Conservation (phyloP, 768 basidiomycete genomes). For the Xerocomus spinulosus region DNA sequence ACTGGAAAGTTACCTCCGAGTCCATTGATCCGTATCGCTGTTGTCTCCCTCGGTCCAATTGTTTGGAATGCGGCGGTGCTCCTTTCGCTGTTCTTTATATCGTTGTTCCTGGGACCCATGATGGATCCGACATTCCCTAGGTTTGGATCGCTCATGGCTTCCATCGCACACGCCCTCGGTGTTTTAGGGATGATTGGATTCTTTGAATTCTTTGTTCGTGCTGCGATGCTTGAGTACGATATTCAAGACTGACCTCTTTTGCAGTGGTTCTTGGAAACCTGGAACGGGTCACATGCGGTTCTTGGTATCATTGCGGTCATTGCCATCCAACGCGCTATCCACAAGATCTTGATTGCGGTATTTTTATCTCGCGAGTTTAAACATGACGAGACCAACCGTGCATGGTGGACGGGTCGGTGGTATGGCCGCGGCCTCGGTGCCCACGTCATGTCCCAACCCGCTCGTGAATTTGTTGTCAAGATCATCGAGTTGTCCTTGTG, state of each 20-base stretch:
- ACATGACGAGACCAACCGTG: slow-evolving; percentile 96
- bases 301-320: slow-evolving; percentile 90
- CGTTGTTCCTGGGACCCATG: slow-evolving; percentile 90
- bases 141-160: slow-evolving; percentile 91
- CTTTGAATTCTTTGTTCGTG: slow-evolving; percentile 90
- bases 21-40: slow-evolving; percentile 87
- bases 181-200: slow-evolving; percentile 86
- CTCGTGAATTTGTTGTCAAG: slow-evolving; percentile 96
- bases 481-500: slow-evolving; percentile 94
- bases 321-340: slow-evolving; percentile 84
- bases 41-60: slow-evolving; percentile 91
- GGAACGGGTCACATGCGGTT: slow-evolving; percentile 89
- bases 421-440: slow-evolving; percentile 89
- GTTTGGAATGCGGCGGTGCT: slow-evolving; percentile 92
- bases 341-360: slow-evolving; percentile 91
- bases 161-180: slow-evolving; percentile 78
- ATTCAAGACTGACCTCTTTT: slow-evolving; percentile 11
- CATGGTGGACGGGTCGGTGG: slow-evolving; percentile 99
- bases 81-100: slow-evolving; percentile 82
- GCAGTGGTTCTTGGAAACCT: slow-evolving; percentile 92
- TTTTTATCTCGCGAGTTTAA: slow-evolving; percentile 98
- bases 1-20: slow-evolving; percentile 65
- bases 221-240: neutral
- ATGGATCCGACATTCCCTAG: slow-evolving; percentile 76
- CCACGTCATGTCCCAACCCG: slow-evolving; percentile 95